A percentile compares a stretch with the other conserved stretches of the same genome.
These are phyloP conservation scores for Leucosporidium yakuticum DNA, from an alignment of 768 basidiomycete species.

Conservation along the genomic window DNA sequence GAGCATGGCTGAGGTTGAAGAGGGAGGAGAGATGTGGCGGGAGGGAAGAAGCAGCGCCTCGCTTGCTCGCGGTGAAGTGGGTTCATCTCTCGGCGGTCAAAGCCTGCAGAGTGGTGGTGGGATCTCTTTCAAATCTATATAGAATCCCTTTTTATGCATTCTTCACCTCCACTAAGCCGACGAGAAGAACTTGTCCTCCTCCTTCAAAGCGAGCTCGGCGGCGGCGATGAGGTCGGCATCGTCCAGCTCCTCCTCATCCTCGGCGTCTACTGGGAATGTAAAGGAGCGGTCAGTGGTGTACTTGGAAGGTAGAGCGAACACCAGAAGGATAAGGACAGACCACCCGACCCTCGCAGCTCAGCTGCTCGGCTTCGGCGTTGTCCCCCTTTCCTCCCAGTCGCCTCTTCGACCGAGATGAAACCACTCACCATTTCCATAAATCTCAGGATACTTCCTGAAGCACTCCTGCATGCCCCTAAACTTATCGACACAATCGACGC, in stretches of 20 bases:
- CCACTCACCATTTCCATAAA: conserved; percentile 82
- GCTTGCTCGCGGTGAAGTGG: no score
- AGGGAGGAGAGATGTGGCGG: no score
- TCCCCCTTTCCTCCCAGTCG: background rate
- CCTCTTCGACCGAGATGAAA: background rate
- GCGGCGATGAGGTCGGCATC: conserved; percentile 18
- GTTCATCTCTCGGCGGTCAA: no score
- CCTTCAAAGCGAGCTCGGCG: conserved; percentile 22
- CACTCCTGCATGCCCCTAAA: conserved; percentile 97
- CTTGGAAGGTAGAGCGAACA: background rate
- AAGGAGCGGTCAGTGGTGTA: background rate
- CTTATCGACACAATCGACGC: conserved; percentile 94
- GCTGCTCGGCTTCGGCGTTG: background rate
- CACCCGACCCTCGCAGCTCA: background rate
- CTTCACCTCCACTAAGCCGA: background rate
- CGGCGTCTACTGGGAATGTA: conserved; percentile 15
- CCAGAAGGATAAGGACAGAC: background rate
- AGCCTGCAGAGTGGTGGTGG: background rate
- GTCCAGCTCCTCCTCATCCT: conserved; percentile 20
- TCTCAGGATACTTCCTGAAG: conserved; percentile 89
- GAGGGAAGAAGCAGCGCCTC: no score
- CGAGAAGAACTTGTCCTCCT: conserved; percentile 23
- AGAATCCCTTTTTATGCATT: background rate
- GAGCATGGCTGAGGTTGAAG: no score
- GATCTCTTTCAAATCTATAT: no score